phyloP scores from a whole-genome alignment of 2,329 filamentous ascomycete species.

The Fusarium sp. region DNA sequence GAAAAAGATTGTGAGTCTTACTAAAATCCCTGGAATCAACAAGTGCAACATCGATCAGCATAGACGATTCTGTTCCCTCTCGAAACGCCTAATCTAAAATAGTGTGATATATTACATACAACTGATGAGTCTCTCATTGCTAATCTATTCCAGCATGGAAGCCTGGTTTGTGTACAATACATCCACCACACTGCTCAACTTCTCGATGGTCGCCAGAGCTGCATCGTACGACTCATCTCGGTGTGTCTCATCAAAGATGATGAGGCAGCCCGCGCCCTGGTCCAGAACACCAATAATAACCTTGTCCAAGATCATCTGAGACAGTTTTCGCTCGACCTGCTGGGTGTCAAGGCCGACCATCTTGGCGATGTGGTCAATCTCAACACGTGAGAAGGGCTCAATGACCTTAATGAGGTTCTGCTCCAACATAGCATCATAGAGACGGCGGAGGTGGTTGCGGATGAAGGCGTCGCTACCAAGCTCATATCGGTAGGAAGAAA shows the following conservation, averaged over 20 bases:
- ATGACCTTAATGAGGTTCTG: constrained; percentile 99
- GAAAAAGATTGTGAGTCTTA: no score
- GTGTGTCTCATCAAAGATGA: constrained; percentile 95
- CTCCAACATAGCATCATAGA: constrained; percentile 99
- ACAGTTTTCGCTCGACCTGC: constrained; percentile 97
- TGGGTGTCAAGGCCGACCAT: constrained; percentile 97
- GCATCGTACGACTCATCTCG: constrained; percentile 95
- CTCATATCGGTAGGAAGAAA: constrained; percentile 92
- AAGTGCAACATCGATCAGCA: constrained; percentile 36
- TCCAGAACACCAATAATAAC: constrained; percentile 98
- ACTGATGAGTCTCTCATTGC: constrained; percentile 26
- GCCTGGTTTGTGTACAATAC: constrained; percentile 98
- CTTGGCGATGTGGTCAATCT: constrained; percentile 96
- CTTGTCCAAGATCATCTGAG: constrained; percentile 99
- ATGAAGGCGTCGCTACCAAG: constrained; percentile 96
- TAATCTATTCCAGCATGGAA: constrained; percentile 84
- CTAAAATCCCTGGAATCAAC: constrained; percentile 5
- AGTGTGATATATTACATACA: constrained; percentile 52
- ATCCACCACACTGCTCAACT: constrained; percentile 96
- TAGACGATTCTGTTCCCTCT: constrained; percentile 48
- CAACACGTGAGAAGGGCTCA: constrained; percentile 96
- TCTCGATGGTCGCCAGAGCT: constrained; percentile 94
- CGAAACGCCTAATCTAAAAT: constrained; percentile 50
- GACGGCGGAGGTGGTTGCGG: constrained; percentile 91
- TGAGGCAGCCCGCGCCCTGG: constrained; percentile 96